Conservation (phyloP, 768 basidiomycete species). For the Tubosaeta sp. region DNA sequence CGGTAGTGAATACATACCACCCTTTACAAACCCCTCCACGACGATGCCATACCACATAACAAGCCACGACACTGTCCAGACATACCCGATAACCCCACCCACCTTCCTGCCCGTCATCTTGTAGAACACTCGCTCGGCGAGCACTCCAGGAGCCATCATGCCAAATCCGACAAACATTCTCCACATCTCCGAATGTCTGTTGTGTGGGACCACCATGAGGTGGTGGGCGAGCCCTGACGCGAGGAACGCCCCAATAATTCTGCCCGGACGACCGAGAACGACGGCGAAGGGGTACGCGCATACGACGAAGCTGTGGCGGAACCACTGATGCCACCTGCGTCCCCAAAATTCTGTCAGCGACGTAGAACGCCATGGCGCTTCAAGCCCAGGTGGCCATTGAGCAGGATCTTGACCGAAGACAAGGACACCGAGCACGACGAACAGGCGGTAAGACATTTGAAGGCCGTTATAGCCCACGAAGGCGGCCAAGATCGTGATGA, state of each 20-base stretch:
- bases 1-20: background rate
- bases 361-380: constrained; percentile 33
- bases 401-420: constrained; percentile 26
- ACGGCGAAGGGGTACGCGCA: background rate
- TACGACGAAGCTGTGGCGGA: background rate
- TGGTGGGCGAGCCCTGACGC: background rate
- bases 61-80: background rate
- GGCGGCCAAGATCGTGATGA: constrained; percentile 41
- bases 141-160: background rate
- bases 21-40: background rate
- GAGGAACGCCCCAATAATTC: background rate
- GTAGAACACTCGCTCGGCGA: background rate
- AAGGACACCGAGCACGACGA: constrained; percentile 18
- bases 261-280: background rate
- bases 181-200: background rate
- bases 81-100: background rate
- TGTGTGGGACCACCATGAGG: background rate
- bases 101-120: background rate
- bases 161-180: constrained; percentile 1
- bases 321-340: constrained; percentile 32
- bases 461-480: constrained; percentile 43
- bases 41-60: background rate
- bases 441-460: constrained; percentile 17
- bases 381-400: constrained; percentile 32
- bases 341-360: constrained; percentile 38